Conservation (phyloP, 805 yeast species). For the Zygoascus biomembranicola region DNA sequence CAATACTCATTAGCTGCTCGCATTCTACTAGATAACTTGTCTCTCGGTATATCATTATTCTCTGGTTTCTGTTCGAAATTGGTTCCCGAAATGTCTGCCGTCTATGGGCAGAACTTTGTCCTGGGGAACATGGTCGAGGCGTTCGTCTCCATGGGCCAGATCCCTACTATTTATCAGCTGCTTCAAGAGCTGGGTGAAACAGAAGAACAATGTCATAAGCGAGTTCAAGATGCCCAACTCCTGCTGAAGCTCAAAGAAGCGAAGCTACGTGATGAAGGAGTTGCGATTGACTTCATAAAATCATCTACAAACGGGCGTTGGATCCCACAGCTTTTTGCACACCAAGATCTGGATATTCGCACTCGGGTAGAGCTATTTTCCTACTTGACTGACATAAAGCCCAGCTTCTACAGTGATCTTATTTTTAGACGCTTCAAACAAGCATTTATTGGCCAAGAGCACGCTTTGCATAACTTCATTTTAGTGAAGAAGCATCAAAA, state of each 20-base stretch:
- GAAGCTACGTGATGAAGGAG: neutral
- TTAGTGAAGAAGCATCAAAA: neutral
- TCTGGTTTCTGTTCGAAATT: slow-evolving; percentile 12
- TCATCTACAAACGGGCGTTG: neutral
- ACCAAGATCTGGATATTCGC: slow-evolving; percentile 3
- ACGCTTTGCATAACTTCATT: slow-evolving; percentile 3
- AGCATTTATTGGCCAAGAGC: neutral
- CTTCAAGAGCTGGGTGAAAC: slow-evolving; percentile 8
- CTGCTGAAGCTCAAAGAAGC: neutral
- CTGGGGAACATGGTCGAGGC: slow-evolving; percentile 11
- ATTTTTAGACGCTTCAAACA: neutral
- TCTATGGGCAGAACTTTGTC: slow-evolving; percentile 12
- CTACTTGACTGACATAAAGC: neutral
- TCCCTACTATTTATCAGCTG: slow-evolving; percentile 16
- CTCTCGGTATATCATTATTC: slow-evolving; percentile 10
- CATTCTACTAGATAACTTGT: slow-evolving; percentile 9
- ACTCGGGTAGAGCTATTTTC: slow-evolving; percentile 3
- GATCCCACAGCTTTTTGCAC: slow-evolving; percentile 7
- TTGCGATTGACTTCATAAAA: neutral
- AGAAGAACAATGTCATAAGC: neutral
- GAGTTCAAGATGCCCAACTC: neutral
- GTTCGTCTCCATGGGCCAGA: slow-evolving; percentile 10
- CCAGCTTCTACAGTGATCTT: neutral
- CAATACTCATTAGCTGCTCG: slow-evolving; percentile 7
- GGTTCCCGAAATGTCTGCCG: slow-evolving; percentile 6